Evolutionary conservation across 1,139 yeast genomes (phyloP), one percentile per base, ranked within the genome.

Genomic region (Geotrichum bryndzae): DNA sequence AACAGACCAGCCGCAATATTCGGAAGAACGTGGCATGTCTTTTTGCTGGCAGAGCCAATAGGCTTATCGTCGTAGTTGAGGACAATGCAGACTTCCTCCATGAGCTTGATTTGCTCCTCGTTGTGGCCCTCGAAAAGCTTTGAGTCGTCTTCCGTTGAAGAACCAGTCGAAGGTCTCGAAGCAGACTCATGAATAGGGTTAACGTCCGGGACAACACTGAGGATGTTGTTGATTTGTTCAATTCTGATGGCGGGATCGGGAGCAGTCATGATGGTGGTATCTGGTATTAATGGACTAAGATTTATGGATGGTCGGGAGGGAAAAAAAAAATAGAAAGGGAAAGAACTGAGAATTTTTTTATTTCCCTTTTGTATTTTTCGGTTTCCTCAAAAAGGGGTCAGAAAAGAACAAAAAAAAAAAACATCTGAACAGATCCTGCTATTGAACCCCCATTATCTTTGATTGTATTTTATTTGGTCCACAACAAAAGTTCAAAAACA

Each of bases 71-170:
- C 77, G 78, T 88, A 86, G 74, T 94, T 97, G 67, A 92, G 80
- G 3, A 94, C 96, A 67, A 94, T 91, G 76, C 99, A 94, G 66
- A 92, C 86, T 76, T 94, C 99, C 69, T 91, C 96, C 99, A 95
- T 94, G 67, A 94, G 81, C 71, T 85, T 83, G 75, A 94, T 90
- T 76, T 94, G 99, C 74, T 92, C 98, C 71, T 87, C 88, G 73
- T 94, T 97, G 69, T 91, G 96, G 27, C 97, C 98, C 10, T 80
- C 81, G 67, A 91, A 88, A 41, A 88, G 73, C 48, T 67, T 68
- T 31, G 64, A 63, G 56, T 68, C 73, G 27, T 65, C 68, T 18
- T 60, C 58, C 11, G 68, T 60, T 1, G 70, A 61, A 52, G 58
- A 57, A 54, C 53, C 59, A 48, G 57, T 51, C 51, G 54, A 58